Evolutionary conservation across 139 green algal genomes (phyloP).

Genomic region (Ostreobium quekettii): DNA sequence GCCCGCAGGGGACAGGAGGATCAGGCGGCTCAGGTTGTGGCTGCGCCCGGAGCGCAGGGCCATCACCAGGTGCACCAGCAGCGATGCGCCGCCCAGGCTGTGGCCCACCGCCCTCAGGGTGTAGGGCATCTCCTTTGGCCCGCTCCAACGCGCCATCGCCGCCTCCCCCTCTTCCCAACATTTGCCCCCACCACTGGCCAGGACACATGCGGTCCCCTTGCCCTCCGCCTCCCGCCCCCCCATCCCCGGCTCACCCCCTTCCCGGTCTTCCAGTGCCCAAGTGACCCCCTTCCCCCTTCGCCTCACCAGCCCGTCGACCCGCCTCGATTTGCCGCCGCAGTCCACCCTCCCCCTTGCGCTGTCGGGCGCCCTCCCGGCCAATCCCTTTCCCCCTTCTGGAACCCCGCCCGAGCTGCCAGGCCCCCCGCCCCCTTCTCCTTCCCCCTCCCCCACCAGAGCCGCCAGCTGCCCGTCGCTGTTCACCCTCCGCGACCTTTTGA

Average conservation of each 20-base stretch:
- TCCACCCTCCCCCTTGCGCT: not conserved
- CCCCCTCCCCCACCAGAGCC: not conserved
- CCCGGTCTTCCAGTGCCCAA: not conserved
- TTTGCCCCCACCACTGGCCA: not conserved
- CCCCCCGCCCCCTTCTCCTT: not conserved
- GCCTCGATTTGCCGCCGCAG: not conserved
- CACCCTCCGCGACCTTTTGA: too few species aligned
- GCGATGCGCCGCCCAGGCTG: constrained; percentile 54
- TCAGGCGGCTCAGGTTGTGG: constrained; percentile 35
- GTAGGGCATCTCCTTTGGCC: constrained; percentile 44
- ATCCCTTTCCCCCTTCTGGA: too few species aligned
- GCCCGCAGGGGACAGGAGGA: constrained; percentile 45
- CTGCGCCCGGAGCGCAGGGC: constrained; percentile 16
- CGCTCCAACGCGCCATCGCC: not conserved
- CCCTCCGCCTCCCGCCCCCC: not conserved
- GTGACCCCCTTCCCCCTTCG: not conserved
- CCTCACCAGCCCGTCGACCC: constrained; percentile 11
- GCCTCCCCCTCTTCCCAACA: too few species aligned
- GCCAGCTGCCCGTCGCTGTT: too few species aligned
- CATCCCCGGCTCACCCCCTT: not conserved
- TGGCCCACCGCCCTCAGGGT: constrained; percentile 55
- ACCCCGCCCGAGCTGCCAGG: not conserved
- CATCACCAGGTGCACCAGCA: constrained; percentile 55
- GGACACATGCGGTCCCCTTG: constrained; percentile 8
- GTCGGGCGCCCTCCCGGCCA: too few species aligned